phyloP scores from a whole-genome alignment of 208 protist species.

The Acanthamoeba lugdunensis region DNA sequence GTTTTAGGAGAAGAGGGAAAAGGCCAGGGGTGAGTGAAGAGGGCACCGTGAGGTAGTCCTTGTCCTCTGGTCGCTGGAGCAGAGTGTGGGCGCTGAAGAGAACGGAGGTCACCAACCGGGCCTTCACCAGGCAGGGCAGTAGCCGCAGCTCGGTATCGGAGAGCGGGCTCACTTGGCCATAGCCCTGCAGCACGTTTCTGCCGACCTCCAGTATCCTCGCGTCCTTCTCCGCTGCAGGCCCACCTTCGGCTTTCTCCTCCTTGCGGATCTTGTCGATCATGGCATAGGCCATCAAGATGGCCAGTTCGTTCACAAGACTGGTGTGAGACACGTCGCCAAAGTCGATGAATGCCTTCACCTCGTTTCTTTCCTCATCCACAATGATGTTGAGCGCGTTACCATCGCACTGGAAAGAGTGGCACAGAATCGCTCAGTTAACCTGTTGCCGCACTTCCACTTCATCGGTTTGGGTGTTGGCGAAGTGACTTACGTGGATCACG shows the following conservation, averaged over 20 bases:
- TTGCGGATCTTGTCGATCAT: slow-evolving; percentile 65
- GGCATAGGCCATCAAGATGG: slow-evolving; percentile 64
- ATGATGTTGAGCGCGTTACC: slow-evolving; percentile 69
- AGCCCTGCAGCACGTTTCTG: not conserved
- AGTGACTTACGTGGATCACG: slow-evolving; percentile 20
- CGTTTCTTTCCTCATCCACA: not conserved
- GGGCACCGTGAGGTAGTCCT: slow-evolving; percentile 31
- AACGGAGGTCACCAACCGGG: not conserved
- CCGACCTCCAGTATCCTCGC: not conserved
- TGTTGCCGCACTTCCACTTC: not conserved
- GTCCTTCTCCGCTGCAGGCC: not conserved
- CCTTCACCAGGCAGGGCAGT: slow-evolving; percentile 37
- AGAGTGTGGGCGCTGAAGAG: slow-evolving; percentile 30
- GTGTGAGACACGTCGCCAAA: slow-evolving; percentile 59
- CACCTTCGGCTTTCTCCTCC: not conserved
- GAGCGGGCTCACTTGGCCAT: not conserved
- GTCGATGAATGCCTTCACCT: slow-evolving; percentile 68
- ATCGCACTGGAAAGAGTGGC: not conserved
- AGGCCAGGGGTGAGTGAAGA: not conserved
- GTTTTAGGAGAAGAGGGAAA: not conserved
- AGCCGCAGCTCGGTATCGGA: not conserved
- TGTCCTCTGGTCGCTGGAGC: slow-evolving; percentile 4
- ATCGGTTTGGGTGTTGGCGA: not conserved
- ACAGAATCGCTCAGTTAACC: not conserved
- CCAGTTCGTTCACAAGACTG: slow-evolving; percentile 36